Conservation (phyloP, 768 basidiomycete species). For the Mycena rebaudengoi region DNA sequence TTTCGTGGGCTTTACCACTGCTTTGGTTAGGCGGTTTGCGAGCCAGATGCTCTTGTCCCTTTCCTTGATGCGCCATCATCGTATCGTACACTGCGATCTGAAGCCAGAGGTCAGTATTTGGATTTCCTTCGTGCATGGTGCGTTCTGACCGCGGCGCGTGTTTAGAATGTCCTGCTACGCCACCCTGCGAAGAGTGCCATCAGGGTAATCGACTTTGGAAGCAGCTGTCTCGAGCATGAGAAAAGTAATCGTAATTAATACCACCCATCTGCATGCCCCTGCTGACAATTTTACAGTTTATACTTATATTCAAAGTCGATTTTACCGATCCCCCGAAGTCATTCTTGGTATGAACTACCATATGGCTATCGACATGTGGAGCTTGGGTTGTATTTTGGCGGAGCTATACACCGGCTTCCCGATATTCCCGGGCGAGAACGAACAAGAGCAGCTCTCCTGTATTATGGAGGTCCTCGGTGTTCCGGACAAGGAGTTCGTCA, state of each 20-base stretch:
- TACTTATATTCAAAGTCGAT: constrained; percentile 99
- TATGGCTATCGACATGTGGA: constrained; percentile 99
- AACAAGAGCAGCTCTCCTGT: constrained; percentile 96
- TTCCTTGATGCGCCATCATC: constrained; percentile 93
- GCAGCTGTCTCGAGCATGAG: constrained; percentile 97
- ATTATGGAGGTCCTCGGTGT: constrained; percentile 99
- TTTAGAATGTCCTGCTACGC: constrained; percentile 90
- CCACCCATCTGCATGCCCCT: not conserved
- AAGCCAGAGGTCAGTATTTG: constrained; percentile 86
- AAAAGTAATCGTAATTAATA: constrained; percentile 75
- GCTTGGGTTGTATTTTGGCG: constrained; percentile 96
- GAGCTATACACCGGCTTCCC: constrained; percentile 98
- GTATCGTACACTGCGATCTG: constrained; percentile 97
- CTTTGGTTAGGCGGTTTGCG: constrained; percentile 94
- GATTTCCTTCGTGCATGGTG: constrained; percentile 1
- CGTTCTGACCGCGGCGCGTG: constrained; percentile 12
- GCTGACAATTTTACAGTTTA: constrained; percentile 71
- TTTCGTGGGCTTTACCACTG: constrained; percentile 97
- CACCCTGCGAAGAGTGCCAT: constrained; percentile 97
- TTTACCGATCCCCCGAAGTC: constrained; percentile 99
- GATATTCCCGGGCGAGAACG: constrained; percentile 99
- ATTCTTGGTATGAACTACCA: constrained; percentile 99
- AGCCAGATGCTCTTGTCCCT: constrained; percentile 94
- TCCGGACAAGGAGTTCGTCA: constrained; percentile 94
- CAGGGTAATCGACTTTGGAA: constrained; percentile 99